Conservation (phyloP, 768 basidiomycete genomes). For the Serendipita sp. region DNA sequence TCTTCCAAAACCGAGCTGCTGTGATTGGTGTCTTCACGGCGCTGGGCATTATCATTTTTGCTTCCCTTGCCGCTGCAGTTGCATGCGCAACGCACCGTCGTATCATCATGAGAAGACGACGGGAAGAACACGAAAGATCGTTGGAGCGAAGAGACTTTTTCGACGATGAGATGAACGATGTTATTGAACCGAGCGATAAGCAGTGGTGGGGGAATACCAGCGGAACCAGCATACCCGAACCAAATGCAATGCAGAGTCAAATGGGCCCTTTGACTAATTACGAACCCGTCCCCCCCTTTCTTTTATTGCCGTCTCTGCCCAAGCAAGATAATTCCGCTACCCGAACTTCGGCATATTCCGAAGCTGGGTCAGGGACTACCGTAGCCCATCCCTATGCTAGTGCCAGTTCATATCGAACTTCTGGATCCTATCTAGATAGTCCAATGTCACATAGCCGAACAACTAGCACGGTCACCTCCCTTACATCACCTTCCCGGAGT, state of each 20-base stretch:
- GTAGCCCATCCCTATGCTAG: neutral
- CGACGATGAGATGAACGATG: neutral
- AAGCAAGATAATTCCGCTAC: neutral
- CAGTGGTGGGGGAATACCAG: neutral
- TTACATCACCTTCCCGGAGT: neutral
- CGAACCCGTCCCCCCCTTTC: too few relatives aligned
- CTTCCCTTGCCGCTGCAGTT: neutral
- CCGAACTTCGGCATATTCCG: neutral
- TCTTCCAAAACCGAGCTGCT: neutral
- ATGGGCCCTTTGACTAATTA: too few relatives aligned
- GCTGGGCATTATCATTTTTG: neutral
- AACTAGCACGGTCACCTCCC: neutral
- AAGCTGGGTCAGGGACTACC: neutral
- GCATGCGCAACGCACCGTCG: neutral
- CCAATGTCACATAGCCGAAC: neutral
- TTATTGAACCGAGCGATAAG: neutral
- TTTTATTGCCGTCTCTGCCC: too few relatives aligned
- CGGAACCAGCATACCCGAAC: conserved; percentile 1
- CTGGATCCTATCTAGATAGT: neutral
- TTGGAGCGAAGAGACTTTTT: neutral
- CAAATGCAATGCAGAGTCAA: neutral
- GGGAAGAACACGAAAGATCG: neutral
- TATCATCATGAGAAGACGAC: neutral
- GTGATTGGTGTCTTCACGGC: conserved; percentile 1
- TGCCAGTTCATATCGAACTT: neutral